These are phyloP conservation scores for Kwoniella sp. DNA, from an alignment of 768 basidiomycete species.

Conservation along the genomic window DNA sequence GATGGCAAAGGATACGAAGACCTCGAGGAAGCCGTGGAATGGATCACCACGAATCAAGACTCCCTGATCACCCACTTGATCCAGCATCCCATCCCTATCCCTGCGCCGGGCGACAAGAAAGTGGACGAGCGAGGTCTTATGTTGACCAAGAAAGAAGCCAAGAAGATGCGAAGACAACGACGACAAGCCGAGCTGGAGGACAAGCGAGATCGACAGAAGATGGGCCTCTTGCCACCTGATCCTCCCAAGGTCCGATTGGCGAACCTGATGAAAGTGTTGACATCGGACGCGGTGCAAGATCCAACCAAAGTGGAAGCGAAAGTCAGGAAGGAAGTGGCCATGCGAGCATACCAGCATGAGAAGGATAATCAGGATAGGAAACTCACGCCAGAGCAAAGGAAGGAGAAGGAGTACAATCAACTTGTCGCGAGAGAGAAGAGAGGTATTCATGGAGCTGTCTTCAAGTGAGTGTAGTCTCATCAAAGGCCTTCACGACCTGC, in stretches of 20 bases:
- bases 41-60: constrained; percentile 62
- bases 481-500: too few relatives aligned
- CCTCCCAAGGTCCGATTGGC: constrained; percentile 93
- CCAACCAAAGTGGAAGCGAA: constrained; percentile 96
- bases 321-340: constrained; percentile 88
- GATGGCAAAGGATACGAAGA: constrained; percentile 75
- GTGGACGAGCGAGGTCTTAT: constrained; percentile 79
- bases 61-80: constrained; percentile 87
- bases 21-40: constrained; percentile 64
- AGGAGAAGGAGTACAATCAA: constrained; percentile 83
- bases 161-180: constrained; percentile 92
- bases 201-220: constrained; percentile 88
- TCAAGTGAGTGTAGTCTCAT: constrained; percentile 72
- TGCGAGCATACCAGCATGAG: constrained; percentile 84
- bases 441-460: constrained; percentile 79
- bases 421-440: constrained; percentile 85
- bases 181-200: constrained; percentile 88
- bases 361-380: constrained; percentile 92
- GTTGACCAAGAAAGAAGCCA: constrained; percentile 94
- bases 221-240: constrained; percentile 94
- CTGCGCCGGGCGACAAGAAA: constrained; percentile 80
- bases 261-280: constrained; percentile 96
- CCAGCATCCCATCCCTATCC: constrained; percentile 96
- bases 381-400: constrained; percentile 83
- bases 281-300: constrained; percentile 94